phyloP scores from a whole-genome alignment of 1,139 yeast species.

The Meyerozyma elateridarum region DNA sequence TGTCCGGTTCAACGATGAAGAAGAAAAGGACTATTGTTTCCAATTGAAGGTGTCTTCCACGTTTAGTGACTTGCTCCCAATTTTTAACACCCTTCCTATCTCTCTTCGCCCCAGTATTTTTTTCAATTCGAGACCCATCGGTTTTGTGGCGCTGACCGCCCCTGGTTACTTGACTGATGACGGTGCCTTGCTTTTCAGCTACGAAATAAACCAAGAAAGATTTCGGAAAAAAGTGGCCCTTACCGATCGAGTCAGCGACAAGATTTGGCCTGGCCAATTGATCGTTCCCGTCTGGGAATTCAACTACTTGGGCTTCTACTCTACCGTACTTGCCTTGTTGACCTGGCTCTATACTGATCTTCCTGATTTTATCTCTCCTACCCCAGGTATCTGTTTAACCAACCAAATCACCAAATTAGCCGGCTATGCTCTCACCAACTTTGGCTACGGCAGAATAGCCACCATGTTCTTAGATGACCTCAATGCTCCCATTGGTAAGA shows the following conservation, averaged over 20 bases:
- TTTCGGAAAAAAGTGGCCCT: constrained; percentile 42
- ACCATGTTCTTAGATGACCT: constrained; percentile 46
- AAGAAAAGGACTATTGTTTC: constrained; percentile 87
- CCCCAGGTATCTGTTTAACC: constrained; percentile 87
- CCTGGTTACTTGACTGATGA: constrained; percentile 86
- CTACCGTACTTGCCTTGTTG: constrained; percentile 42
- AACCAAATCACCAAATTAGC: constrained; percentile 46
- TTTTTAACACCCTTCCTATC: constrained; percentile 66
- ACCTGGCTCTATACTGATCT: constrained; percentile 89
- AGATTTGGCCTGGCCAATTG: constrained; percentile 87
- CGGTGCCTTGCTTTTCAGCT: constrained; percentile 71
- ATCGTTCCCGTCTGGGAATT: constrained; percentile 75
- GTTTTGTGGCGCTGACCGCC: constrained; percentile 60
- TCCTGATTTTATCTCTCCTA: constrained; percentile 84
- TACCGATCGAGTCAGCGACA: constrained; percentile 48
- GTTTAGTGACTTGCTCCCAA: constrained; percentile 53
- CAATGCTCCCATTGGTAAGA: constrained; percentile 29
- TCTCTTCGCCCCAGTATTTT: constrained; percentile 77
- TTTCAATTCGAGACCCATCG: constrained; percentile 58
- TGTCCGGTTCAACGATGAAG: constrained; percentile 78
- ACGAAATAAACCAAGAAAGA: constrained; percentile 46
- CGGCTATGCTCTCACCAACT: constrained; percentile 27
- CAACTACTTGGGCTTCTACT: constrained; percentile 44
- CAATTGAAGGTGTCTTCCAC: constrained; percentile 55
- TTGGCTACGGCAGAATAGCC: constrained; percentile 37